Evolutionary conservation across 345 rosid species (phyloP), one percentile per base, ranked within the genome.

Genomic region (Schrenkiella parvula): DNA sequence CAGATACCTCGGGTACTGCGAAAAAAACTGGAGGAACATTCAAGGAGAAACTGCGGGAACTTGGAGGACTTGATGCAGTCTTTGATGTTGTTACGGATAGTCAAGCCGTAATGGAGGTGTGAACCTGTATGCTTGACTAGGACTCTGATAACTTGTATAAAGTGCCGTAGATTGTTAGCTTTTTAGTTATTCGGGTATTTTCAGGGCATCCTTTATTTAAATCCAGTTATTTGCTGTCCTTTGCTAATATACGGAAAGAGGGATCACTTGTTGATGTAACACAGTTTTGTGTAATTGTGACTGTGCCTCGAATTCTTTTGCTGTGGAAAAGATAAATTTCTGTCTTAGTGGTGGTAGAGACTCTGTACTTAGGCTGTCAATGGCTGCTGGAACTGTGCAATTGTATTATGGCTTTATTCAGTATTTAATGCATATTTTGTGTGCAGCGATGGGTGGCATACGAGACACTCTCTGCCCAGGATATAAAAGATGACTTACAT

Each of bases 61-160:
- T 73, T 41, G 95, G 96, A 72, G 98, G 97, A 66, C 93, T 93
- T 65, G 96, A 89, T 85, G 89, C 90, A 21, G 96, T 93, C 66
- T 80, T 89, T 68, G 96, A 91, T 50, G 90, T 89, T 68, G 82
- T 84, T 53, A 69, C 81, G 83, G 83, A 84, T 63, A 89, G 98
- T 64, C 88, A 89, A 64, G 71, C 87, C 68, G 79, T 81, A 64
- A 78, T 91, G 84, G 93, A 93, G 98, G 98, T 91, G 83, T 73
- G 96, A 81, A 72, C 82, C 75, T 56, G 43, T 38, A 9, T 65
- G 51, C 21, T 46, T 44, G 26, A 10, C 25, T 29, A 43, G 66
- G 55, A 57, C 7, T n/a, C 44, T 28, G 29, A 23, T 46, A 32
- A 12, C 58, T 70, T 58, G 26, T 70, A 5, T 15, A 31, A 35